These are phyloP conservation scores for Stachybotrys chlorohalonatus DNA, from an alignment of 2,329 filamentous ascomycete species.

Conservation along the genomic window DNA sequence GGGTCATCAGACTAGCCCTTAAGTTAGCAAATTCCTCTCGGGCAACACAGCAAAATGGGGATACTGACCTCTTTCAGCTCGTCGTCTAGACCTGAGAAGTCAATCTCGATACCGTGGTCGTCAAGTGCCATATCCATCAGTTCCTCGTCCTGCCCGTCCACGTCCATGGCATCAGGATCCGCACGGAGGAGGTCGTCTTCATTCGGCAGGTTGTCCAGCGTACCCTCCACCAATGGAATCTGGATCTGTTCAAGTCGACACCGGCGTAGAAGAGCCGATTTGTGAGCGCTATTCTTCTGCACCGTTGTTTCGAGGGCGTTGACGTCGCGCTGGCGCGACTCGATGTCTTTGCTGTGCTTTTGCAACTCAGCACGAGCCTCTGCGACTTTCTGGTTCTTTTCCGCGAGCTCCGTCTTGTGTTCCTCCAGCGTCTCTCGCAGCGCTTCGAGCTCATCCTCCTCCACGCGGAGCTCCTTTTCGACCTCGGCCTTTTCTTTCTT, in stretches of 20 bases:
- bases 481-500: slow-evolving; percentile 65
- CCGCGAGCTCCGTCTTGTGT: slow-evolving; percentile 56
- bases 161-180: slow-evolving; percentile 85
- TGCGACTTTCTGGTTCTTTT: slow-evolving; percentile 67
- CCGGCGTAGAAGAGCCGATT: slow-evolving; percentile 75
- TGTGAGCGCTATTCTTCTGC: slow-evolving; percentile 73
- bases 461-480: slow-evolving; percentile 60
- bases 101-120: slow-evolving; percentile 84
- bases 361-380: slow-evolving; percentile 72
- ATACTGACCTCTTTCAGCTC: slow-evolving; percentile 66
- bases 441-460: slow-evolving; percentile 68
- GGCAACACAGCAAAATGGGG: neutral
- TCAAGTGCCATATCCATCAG: slow-evolving; percentile 60
- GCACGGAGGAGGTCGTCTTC: slow-evolving; percentile 69
- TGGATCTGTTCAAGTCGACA: slow-evolving; percentile 92
- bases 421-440: slow-evolving; percentile 64
- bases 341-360: slow-evolving; percentile 76
- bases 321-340: slow-evolving; percentile 63
- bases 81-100: slow-evolving; percentile 75
- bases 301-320: slow-evolving; percentile 73
- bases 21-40: slow-evolving; percentile 16
- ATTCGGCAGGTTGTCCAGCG: slow-evolving; percentile 78
- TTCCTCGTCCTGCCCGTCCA: slow-evolving; percentile 60
- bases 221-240: slow-evolving; percentile 68
- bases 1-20: slow-evolving; percentile 52